phyloP scores from a whole-genome alignment of 2,329 filamentous ascomycete species.

The Fusarium pseudoanthophilum region DNA sequence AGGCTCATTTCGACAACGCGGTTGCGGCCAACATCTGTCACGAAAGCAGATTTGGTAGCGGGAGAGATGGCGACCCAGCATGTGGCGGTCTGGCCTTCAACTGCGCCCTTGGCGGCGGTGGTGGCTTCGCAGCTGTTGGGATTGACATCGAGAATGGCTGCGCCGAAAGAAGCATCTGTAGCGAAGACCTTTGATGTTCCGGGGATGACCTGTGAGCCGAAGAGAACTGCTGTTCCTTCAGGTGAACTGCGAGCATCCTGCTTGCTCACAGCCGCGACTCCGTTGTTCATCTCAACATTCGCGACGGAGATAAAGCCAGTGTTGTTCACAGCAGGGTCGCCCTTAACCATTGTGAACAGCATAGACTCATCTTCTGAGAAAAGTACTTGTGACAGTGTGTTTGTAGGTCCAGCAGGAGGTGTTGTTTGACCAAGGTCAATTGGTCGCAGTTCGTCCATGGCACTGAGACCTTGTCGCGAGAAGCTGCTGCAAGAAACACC shows the following conservation, averaged over 20 bases:
- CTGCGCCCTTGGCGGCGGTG: slow-evolving; percentile 51
- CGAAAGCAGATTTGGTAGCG: slow-evolving; percentile 62
- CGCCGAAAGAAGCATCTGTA: slow-evolving; percentile 69
- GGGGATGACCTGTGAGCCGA: slow-evolving; percentile 62
- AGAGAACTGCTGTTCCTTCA: slow-evolving; percentile 65
- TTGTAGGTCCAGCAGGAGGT: slow-evolving; percentile 66
- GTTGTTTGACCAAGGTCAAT: slow-evolving; percentile 66
- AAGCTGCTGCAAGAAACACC: slow-evolving; percentile 59
- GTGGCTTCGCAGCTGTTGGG: slow-evolving; percentile 43
- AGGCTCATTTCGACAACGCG: slow-evolving; percentile 67
- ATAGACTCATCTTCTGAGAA: slow-evolving; percentile 65
- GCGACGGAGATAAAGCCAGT: slow-evolving; percentile 67
- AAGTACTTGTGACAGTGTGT: slow-evolving; percentile 69
- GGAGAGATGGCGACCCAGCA: slow-evolving; percentile 67
- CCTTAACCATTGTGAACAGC: slow-evolving; percentile 69
- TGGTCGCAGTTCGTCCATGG: slow-evolving; percentile 57
- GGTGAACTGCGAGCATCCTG: slow-evolving; percentile 56
- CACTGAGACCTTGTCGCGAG: slow-evolving; percentile 50
- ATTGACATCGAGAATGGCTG: slow-evolving; percentile 59
- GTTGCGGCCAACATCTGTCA: slow-evolving; percentile 65
- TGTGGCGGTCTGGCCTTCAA: slow-evolving; percentile 64
- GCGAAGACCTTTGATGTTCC: slow-evolving; percentile 59
- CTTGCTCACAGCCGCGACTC: slow-evolving; percentile 29
- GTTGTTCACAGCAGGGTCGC: slow-evolving; percentile 63
- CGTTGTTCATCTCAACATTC: slow-evolving; percentile 48